Evolutionary conservation across 495 filamentous ascomycete species (phyloP), one percentile per base, ranked within the genome.

Genomic region (Terfezia claveryi): DNA sequence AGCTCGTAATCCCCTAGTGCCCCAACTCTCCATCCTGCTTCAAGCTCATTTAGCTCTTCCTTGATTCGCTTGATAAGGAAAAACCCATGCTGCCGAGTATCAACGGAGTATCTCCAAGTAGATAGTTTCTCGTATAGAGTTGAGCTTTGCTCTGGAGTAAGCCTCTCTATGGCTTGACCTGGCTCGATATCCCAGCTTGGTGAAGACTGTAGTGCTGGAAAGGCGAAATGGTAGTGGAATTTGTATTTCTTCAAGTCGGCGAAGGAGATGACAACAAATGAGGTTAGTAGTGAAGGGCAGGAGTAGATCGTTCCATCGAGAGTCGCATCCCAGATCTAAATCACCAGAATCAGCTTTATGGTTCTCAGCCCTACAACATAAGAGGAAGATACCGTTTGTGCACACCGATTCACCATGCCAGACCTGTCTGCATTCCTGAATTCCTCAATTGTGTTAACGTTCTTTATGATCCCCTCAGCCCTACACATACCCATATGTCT

Each of bases 191-290:
- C 77, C 91, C 91, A 98, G 16, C 74, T 70, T 9, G 85, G 83
- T 55, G 87, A 80, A 0, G 92, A 89, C 68, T 87, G 86, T 23
- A 98, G 73, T 49, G 91, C 85, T 14, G 91, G 91, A 64, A 91
- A 98, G 1, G 79, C 91, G 67, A 95, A 94, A 78, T 88, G 88
- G 68, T 94, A 94, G 27, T 80, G 82, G 61, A 96, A 95, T 54
- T 76, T 82, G 69, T 94, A 95, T 64, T 87, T 93, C 70, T 98
- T 98, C 23, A 98, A 73, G 66, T 96, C 86, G 50, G 91, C 89
- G 67, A 85, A 98, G n/a, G 85, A 93, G 50, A 95, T 78, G 46
- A 91, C 77, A 8, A 80, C 70, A 68, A 95, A 96, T 9, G 83
- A 87, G 1, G 86, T 76, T 16, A 98, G 78, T 10, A 96, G 73